phyloP scores from a whole-genome alignment of 768 basidiomycete species.

The Tulasnella sp. region DNA sequence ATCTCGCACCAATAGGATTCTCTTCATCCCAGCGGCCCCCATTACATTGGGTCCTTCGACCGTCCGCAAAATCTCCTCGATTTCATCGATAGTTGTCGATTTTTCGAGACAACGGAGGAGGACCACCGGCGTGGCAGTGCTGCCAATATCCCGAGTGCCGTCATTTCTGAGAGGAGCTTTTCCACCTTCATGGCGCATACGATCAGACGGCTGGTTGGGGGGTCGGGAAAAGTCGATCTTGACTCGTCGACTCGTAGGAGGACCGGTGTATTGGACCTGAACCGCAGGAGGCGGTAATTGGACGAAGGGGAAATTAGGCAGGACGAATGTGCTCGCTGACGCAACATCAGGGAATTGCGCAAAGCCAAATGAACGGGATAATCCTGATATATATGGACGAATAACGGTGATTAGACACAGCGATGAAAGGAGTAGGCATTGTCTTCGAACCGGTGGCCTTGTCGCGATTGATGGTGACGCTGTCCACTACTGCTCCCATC shows the following conservation, averaged over 20 bases:
- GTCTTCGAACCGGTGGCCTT: conserved; percentile 89
- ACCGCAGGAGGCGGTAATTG: conserved; percentile 86
- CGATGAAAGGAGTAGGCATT: conserved; percentile 61
- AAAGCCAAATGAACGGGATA: conserved; percentile 93
- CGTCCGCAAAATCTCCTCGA: conserved; percentile 67
- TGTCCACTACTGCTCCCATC: conserved; percentile 64
- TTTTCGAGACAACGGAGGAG: conserved; percentile 86
- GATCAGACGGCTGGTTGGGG: conserved; percentile 37
- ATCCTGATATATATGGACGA: conserved; percentile 52
- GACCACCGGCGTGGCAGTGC: conserved; percentile 65
- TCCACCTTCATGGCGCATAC: conserved; percentile 31
- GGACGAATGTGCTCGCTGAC: conserved; percentile 83
- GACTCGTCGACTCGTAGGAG: too few relatives aligned
- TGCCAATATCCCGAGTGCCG: conserved; percentile 92
- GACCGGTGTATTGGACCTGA: conserved; percentile 43
- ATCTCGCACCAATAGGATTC: conserved; percentile 83
- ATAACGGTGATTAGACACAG: conserved; percentile 36
- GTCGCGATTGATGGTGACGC: conserved; percentile 92
- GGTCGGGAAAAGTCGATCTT: conserved; percentile 95
- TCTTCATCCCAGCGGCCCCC: conserved; percentile 74
- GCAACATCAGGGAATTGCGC: conserved; percentile 81
- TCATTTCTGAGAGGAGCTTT: conserved; percentile 61
- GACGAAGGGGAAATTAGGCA: conserved; percentile 80
- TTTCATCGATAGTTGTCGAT: conserved; percentile 75
- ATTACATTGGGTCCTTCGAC: conserved; percentile 68